Percentiles rank a stretch among this genome's conserved stretches.
These are phyloP conservation scores for Leccinum obscurum DNA, from an alignment of 768 basidiomycete genomes.

Conservation along the genomic window DNA sequence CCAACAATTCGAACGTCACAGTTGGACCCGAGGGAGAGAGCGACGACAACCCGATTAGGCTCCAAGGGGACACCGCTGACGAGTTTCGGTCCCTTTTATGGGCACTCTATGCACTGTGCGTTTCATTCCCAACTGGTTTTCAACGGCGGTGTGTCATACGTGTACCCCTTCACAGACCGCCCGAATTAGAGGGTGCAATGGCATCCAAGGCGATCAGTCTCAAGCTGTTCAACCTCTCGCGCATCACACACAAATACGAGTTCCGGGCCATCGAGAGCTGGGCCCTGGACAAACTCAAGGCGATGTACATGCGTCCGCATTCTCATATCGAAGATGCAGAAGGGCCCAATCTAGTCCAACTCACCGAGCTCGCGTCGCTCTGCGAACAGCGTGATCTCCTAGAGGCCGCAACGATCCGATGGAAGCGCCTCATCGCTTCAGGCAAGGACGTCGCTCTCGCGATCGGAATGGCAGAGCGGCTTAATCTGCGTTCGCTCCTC, in stretches of 20 bases:
- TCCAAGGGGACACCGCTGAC: conserved; percentile 47
- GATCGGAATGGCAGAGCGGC: conserved; percentile 47
- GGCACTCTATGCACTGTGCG: conserved; percentile 53
- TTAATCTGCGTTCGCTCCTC: conserved; percentile 45
- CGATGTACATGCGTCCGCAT: conserved; percentile 36
- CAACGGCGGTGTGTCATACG: conserved; percentile 7
- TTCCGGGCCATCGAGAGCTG: conserved; percentile 47
- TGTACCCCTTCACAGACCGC: conserved; percentile 35
- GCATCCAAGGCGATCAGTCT: conserved; percentile 44
- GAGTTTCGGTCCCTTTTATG: conserved; percentile 55
- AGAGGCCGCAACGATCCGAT: conserved; percentile 41
- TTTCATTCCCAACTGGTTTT: conserved; percentile 11
- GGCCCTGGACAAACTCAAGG: conserved; percentile 42
- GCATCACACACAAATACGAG: conserved; percentile 50
- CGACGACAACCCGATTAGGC: conserved; percentile 50
- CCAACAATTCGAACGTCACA: conserved; percentile 26
- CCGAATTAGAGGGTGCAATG: conserved; percentile 46
- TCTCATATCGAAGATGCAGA: conserved; percentile 33
- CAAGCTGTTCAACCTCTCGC: conserved; percentile 46
- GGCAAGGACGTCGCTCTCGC: conserved; percentile 47
- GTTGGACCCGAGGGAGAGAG: conserved; percentile 44
- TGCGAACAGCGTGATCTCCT: conserved; percentile 48
- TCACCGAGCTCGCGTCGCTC: conserved; percentile 53
- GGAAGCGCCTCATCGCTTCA: conserved; percentile 49
- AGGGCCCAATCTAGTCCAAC: conserved; percentile 42